phyloP scores from a whole-genome alignment of 2,329 filamentous ascomycete species.

The Thielaviopsis euricoi region DNA sequence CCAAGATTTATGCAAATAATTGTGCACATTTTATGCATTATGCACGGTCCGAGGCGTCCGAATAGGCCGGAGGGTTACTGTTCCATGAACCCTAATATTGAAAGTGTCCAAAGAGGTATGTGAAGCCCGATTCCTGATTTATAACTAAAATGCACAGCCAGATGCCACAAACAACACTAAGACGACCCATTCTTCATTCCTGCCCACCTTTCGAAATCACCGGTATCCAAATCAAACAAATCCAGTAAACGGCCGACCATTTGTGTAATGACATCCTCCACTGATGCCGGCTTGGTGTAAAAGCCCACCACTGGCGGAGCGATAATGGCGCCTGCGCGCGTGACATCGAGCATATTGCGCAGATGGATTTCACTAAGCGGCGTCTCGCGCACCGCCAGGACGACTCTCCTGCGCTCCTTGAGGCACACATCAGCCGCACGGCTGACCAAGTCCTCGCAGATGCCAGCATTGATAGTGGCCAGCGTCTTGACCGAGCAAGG shows the following conservation, averaged over 20 bases:
- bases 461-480: slow-evolving; percentile 24
- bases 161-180: not conserved
- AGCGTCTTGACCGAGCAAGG: slow-evolving; percentile 33
- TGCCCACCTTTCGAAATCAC: slow-evolving; percentile 24
- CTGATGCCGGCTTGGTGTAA: slow-evolving; percentile 23
- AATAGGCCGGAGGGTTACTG: no score
- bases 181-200: slow-evolving; percentile 14
- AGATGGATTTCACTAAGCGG: slow-evolving; percentile 31
- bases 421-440: slow-evolving; percentile 29
- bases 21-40: no score
- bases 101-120: no score
- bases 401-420: slow-evolving; percentile 25
- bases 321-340: slow-evolving; percentile 24
- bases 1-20: no score
- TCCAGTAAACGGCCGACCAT: slow-evolving; percentile 31
- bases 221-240: slow-evolving; percentile 24
- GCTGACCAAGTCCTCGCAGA: slow-evolving; percentile 28
- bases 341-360: slow-evolving; percentile 26
- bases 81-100: no score
- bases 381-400: slow-evolving; percentile 27
- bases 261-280: slow-evolving; percentile 28
- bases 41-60: no score
- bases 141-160: no score
- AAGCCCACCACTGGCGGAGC: slow-evolving; percentile 28
- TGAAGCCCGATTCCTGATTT: no score